Conservation (phyloP, 495 filamentous ascomycete species). For the Hamigera avellanea region DNA sequence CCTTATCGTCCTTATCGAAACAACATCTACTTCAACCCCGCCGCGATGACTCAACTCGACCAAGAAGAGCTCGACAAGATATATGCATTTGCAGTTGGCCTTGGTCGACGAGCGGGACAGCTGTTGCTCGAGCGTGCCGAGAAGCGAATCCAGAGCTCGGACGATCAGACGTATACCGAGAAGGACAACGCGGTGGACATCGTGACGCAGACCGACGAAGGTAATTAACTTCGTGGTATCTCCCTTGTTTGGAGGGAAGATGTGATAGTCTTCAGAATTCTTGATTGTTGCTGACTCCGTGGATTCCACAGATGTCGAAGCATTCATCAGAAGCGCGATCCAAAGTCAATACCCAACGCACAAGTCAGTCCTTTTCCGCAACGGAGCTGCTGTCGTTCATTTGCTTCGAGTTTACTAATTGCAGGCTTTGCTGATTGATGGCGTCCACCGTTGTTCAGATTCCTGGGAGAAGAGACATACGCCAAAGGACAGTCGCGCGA, state of each 20-base stretch:
- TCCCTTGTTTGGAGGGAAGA: no score
- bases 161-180: constrained; percentile 23
- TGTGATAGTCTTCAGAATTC: no score
- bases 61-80: constrained; percentile 44
- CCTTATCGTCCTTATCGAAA: no score
- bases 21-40: no score
- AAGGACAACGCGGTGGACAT: constrained; percentile 63
- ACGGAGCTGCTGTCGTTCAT: background rate
- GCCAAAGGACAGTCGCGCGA: constrained; percentile 43
- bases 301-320: constrained; percentile 45
- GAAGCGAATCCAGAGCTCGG: constrained; percentile 23
- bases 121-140: constrained; percentile 42
- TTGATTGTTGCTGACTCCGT: background rate
- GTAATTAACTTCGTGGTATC: constrained; percentile 19
- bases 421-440: background rate
- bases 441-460: constrained; percentile 25
- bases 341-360: constrained; percentile 45
- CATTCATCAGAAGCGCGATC: constrained; percentile 48
- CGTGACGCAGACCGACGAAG: constrained; percentile 60
- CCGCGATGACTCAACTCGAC: constrained; percentile 5
- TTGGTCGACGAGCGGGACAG: constrained; percentile 51
- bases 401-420: background rate
- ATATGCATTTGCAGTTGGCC: constrained; percentile 51
- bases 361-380: constrained; percentile 33
- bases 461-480: constrained; percentile 63